These are phyloP conservation scores for Yueomyces sp. DNA, from an alignment of 805 yeast species.

Conservation along the genomic window DNA sequence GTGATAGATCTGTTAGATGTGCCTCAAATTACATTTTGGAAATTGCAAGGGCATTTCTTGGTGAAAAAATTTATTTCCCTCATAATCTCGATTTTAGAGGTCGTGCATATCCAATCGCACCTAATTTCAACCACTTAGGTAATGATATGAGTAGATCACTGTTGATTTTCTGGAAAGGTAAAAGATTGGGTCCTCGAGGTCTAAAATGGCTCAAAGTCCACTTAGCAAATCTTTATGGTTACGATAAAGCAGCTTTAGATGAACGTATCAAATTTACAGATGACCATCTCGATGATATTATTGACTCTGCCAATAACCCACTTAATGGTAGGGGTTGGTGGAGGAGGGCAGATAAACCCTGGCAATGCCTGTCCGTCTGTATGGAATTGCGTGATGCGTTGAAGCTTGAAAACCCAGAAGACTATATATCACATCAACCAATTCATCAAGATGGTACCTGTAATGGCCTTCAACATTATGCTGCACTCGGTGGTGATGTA, in stretches of 20 bases:
- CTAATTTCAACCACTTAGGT: constrained; percentile 71
- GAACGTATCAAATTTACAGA: constrained; percentile 52
- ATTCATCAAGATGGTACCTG: constrained; percentile 84
- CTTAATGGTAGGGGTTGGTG: constrained; percentile 46
- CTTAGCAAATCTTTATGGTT: constrained; percentile 58
- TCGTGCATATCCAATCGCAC: constrained; percentile 70
- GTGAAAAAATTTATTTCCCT: constrained; percentile 67
- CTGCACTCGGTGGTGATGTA: constrained; percentile 74
- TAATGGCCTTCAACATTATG: constrained; percentile 77
- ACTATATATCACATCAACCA: constrained; percentile 57
- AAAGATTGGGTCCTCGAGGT: constrained; percentile 49
- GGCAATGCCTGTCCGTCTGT: constrained; percentile 68
- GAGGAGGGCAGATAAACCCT: constrained; percentile 66
- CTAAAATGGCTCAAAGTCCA: constrained; percentile 67
- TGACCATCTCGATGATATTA: constrained; percentile 39
- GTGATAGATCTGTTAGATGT: constrained; percentile 77
- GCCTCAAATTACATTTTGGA: constrained; percentile 88
- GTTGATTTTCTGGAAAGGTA: constrained; percentile 67
- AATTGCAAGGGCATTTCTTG: constrained; percentile 84
- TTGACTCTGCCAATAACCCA: constrained; percentile 53
- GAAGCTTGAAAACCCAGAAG: constrained; percentile 48
- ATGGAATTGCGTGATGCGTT: constrained; percentile 52
- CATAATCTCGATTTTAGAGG: constrained; percentile 77
- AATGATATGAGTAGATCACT: constrained; percentile 65
- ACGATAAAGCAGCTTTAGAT: constrained; percentile 55